Evolutionary conservation across 768 basidiomycete species (phyloP).

Genomic region (Leccinum sublutescens): DNA sequence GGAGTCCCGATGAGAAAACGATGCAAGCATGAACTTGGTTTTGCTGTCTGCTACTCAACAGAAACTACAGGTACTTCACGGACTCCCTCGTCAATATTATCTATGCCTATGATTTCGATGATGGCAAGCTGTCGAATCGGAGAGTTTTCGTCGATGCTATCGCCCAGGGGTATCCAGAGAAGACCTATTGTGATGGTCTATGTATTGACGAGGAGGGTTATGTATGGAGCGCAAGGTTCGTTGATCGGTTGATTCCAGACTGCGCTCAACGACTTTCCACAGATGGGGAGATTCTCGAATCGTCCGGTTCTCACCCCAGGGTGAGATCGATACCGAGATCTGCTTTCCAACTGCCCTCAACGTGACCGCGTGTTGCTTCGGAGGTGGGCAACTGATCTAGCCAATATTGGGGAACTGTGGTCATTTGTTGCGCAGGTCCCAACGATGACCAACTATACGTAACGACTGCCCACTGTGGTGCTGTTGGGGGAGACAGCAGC

Average conservation of each 20-base stretch:
- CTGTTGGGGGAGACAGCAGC: slow-evolving; percentile 51
- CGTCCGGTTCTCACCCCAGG: slow-evolving; percentile 53
- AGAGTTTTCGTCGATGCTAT: slow-evolving; percentile 58
- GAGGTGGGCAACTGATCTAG: slow-evolving; percentile 28
- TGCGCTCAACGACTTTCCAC: background rate
- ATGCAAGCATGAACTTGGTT: slow-evolving; percentile 14
- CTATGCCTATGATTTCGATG: slow-evolving; percentile 52
- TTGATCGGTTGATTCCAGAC: slow-evolving; percentile 22
- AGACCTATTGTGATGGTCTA: slow-evolving; percentile 62
- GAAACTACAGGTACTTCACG: slow-evolving; percentile 59
- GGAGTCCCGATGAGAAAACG: slow-evolving; percentile 21
- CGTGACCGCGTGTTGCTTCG: slow-evolving; percentile 69
- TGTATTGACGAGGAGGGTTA: slow-evolving; percentile 63
- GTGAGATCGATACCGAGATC: slow-evolving; percentile 54
- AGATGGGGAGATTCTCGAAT: slow-evolving; percentile 68
- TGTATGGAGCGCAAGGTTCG: slow-evolving; percentile 59
- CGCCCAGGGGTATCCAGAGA: slow-evolving; percentile 47
- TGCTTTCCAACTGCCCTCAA: slow-evolving; percentile 60
- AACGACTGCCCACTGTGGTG: slow-evolving; percentile 52
- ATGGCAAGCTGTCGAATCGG: slow-evolving; percentile 55
- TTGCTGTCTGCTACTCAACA: slow-evolving; percentile 9
- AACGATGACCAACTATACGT: slow-evolving; percentile 64
- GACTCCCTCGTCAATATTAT: slow-evolving; percentile 66
- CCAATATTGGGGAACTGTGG: slow-evolving; percentile 3
- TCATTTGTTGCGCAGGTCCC: slow-evolving; percentile 39